Evolutionary conservation across 768 basidiomycete species (phyloP), one percentile per base, ranked within the genome.

Genomic region (Lactarius pseudohatsudake): DNA sequence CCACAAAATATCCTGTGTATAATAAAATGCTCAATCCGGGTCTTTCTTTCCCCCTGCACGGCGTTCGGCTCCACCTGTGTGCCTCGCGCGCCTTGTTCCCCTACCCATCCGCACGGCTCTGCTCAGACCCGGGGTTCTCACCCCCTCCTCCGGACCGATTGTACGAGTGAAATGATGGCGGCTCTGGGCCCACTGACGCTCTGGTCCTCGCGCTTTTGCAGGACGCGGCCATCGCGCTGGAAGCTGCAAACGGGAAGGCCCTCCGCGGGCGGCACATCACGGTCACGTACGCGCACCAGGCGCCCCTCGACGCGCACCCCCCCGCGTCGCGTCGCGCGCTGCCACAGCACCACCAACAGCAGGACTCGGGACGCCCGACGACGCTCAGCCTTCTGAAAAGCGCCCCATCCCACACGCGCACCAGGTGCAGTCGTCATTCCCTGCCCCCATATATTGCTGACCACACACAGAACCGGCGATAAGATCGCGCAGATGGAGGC

Each of bases 401-500:
- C 28, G 83, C 84, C n/a, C 72, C 76, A 67, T 82, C 84, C 16
- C 72, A 76, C 68, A 77, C 76, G 65, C 78, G 76, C 68, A 85
- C 78, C 73, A 82, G 77, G 86, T 78, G 81, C 82, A 83, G 5
- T 38, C 13, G 1, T 11, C 41, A 43, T 1, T 15, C 36, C n/a
- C 47, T 26, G 26, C 26, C 1, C 26, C 26, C 26, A 26, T 26
- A 13, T 13, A 3, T 26, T 5, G 5, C 11, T 32, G 60, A 64
- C 53, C 38, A 30, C 22, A 36, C 20, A 47, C 72, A 96, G 92
- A 59, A 95, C 92, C 2, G 79, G 84, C 54, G 88, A 87, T 71
- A 97, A 98, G 78, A 99, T 99, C 71, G 94, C 95, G 9, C 85
- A 89, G 72, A 90, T 98, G 84, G 97, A 99, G 77, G 96, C 96